Percentiles rank a stretch among this genome's conserved stretches.
Evolutionary conservation across 164 flowering plant genomes (phyloP).

Genomic region (Aristolochia californica): DNA sequence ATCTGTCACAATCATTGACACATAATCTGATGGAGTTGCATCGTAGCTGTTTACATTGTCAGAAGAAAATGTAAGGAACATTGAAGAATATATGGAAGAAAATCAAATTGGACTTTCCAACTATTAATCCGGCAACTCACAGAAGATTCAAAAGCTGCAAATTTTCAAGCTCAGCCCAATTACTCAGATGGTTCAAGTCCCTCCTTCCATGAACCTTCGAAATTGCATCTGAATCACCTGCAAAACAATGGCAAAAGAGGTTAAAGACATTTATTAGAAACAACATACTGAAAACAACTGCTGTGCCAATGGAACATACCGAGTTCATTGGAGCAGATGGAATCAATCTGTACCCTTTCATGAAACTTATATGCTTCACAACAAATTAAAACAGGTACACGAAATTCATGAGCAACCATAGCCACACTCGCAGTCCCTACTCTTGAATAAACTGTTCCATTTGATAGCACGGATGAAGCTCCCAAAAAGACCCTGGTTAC

Average conservation of each 20-base stretch:
- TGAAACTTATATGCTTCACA: slow-evolving; percentile 96
- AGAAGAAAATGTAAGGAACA: slow-evolving; percentile 6
- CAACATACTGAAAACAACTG: neutral
- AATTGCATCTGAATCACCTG: slow-evolving; percentile 79
- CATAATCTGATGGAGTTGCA: slow-evolving; percentile 84
- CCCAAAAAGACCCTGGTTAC: slow-evolving; percentile 81
- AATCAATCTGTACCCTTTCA: slow-evolving; percentile 94
- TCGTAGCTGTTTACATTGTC: slow-evolving; percentile 55
- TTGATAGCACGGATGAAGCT: slow-evolving; percentile 76
- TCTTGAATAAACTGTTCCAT: slow-evolving; percentile 89
- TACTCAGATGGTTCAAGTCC: slow-evolving; percentile 43
- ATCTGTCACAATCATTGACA: slow-evolving; percentile 86
- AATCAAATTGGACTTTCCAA: neutral
- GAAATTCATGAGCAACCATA: slow-evolving; percentile 90
- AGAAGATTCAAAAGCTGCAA: slow-evolving; percentile 63
- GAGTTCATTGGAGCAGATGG: slow-evolving; percentile 88
- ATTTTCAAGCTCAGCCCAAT: slow-evolving; percentile 42
- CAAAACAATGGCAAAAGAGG: slow-evolving; percentile 5
- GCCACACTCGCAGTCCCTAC: slow-evolving; percentile 93
- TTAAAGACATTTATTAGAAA: neutral
- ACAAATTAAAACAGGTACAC: slow-evolving; percentile 77
- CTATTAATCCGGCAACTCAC: slow-evolving; percentile 31
- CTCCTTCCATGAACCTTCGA: slow-evolving; percentile 60
- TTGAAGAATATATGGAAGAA: too few species aligned
- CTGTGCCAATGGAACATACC: slow-evolving; percentile 31